Evolutionary conservation across 495 filamentous ascomycete species (phyloP).

Genomic region (Hyaloscypha finlandica): DNA sequence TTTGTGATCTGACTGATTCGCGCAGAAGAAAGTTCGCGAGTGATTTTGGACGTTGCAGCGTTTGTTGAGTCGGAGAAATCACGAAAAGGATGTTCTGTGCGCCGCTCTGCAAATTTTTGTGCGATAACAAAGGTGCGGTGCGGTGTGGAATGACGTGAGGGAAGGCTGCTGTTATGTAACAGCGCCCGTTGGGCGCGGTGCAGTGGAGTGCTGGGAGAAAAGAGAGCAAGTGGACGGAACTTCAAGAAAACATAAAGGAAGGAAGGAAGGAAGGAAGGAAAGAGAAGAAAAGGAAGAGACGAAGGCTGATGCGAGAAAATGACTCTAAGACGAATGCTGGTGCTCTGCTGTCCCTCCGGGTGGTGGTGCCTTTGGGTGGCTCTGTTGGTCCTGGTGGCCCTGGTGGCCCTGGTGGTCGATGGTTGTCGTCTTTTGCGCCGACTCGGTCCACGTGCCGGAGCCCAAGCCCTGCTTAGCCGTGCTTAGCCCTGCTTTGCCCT

Average conservation of each 20-base stretch:
- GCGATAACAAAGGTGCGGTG: constrained; percentile 6
- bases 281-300: background rate
- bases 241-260: background rate
- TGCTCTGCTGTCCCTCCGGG: background rate
- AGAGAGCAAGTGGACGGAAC: background rate
- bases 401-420: too few relatives aligned
- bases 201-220: background rate
- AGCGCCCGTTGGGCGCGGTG: background rate
- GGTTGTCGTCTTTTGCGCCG: background rate
- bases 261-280: constrained; percentile 12
- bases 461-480: background rate
- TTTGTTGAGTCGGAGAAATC: background rate
- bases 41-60: background rate
- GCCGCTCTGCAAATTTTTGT: constrained; percentile 6
- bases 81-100: background rate
- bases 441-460: constrained; percentile 14
- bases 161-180: constrained; percentile 2
- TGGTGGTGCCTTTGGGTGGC: background rate
- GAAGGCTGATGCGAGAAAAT: constrained; percentile 2
- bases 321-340: background rate
- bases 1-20: background rate
- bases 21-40: background rate
- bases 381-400: too few relatives aligned
- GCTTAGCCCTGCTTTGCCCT: background rate
- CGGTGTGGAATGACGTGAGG: constrained; percentile 16